phyloP scores from a whole-genome alignment of 2,329 filamentous ascomycete genomes.

The Malbranchea zuffiana region DNA sequence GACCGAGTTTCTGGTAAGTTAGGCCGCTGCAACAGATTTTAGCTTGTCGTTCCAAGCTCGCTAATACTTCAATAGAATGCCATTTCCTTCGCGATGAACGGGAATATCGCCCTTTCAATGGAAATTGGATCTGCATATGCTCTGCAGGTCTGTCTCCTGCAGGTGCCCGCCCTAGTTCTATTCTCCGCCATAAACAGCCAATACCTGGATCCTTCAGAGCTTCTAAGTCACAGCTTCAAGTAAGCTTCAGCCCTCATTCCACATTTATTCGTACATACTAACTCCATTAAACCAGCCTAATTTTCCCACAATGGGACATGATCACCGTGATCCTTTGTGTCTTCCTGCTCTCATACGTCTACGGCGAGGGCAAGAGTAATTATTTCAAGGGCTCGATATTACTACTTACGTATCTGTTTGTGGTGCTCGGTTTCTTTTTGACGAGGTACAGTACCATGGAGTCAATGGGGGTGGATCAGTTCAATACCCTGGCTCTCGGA shows the following conservation, averaged over 20 bases:
- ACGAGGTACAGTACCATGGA: constrained; percentile 53
- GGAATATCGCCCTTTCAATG: constrained; percentile 97
- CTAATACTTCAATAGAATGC: constrained; percentile 54
- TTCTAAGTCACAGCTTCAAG: constrained; percentile 45
- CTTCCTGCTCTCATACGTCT: constrained; percentile 93
- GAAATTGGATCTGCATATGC: constrained; percentile 97
- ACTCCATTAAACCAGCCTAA: constrained; percentile 44
- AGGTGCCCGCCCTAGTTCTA: constrained; percentile 83
- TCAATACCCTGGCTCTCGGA: constrained; percentile 35
- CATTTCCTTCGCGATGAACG: constrained; percentile 99
- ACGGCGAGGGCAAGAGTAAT: constrained; percentile 97
- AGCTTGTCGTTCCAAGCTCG: not conserved
- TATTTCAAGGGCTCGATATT: constrained; percentile 99
- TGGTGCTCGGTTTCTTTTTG: constrained; percentile 84
- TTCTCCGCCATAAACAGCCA: constrained; percentile 68
- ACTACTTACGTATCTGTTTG: constrained; percentile 83
- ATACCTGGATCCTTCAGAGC: constrained; percentile 41
- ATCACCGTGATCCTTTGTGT: constrained; percentile 91
- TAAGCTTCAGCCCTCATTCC: constrained; percentile 23
- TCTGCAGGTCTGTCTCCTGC: constrained; percentile 85
- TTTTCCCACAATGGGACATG: constrained; percentile 99
- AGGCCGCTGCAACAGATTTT: too few species aligned
- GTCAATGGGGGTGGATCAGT: constrained; percentile 37
- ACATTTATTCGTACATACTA: constrained; percentile 9
- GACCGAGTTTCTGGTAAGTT: constrained; percentile 84